Evolutionary conservation across 306 rosid species (phyloP).

Genomic region (Crataegus laevigata): DNA sequence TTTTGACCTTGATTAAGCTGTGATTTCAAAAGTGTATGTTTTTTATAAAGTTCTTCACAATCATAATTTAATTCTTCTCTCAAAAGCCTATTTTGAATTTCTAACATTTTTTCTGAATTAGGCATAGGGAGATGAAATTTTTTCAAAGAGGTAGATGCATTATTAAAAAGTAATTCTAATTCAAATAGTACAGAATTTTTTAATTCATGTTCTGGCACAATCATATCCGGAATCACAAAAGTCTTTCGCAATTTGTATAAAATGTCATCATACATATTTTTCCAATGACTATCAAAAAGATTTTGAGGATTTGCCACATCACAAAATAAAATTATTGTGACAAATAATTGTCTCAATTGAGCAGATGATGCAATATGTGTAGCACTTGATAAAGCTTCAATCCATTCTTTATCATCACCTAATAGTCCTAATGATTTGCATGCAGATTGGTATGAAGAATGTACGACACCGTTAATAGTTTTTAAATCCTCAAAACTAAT

Average conservation of each 20-base stretch:
- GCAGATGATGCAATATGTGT: not conserved
- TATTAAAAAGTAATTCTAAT: not conserved
- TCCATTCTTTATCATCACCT: slow-evolving; percentile 1
- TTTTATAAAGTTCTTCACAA: too few species aligned
- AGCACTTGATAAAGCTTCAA: not conserved
- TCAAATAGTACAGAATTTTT: not conserved
- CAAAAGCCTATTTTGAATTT: not conserved
- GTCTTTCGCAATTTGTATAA: not conserved
- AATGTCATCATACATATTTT: not conserved
- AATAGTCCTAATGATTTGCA: not conserved
- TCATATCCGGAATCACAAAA: too few species aligned
- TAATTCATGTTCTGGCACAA: too few species aligned
- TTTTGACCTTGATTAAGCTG: too few species aligned
- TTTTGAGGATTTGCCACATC: not conserved
- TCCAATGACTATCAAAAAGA: not conserved
- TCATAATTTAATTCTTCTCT: too few species aligned
- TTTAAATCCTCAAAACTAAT: not conserved
- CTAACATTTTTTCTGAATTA: not conserved
- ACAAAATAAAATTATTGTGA: not conserved
- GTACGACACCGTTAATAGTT: too few species aligned
- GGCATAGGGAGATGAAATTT: not conserved
- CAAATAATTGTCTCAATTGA: not conserved
- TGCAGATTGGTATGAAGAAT: not conserved
- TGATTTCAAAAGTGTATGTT: too few species aligned
- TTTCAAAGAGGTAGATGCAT: not conserved